Base-by-base conservation (phyloP, 441 rosid species). In the Sinapis alba region DNA sequence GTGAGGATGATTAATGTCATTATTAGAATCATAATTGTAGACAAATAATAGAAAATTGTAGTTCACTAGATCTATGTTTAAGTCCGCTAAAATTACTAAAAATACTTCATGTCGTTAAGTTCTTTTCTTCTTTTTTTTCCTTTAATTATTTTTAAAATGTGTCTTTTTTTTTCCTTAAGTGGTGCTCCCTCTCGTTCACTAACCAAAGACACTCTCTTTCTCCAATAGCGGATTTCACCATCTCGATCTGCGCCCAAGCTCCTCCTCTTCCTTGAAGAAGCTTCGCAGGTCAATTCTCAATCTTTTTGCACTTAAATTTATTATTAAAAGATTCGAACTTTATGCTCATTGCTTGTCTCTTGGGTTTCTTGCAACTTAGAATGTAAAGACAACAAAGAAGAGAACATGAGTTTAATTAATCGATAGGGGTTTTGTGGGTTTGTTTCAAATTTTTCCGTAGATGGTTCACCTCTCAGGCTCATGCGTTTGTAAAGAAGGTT, bases 141-240 rank as follows among this genome's bases (percentile, higher is more conserved):
- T 21, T 47, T 47, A 65, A 34, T 51, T 24, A 65, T 7, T 26
- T 67, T 67, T 27, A 61, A 2, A 78, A 72, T 62, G 59, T 27
- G 73, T 27, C 61, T 78, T 1, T 12, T 9, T 1, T 30, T 9
- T 36, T 65, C 62, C 50, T 71, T 71, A 36, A 75, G 73, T 50
- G 54, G 20, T 6, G 34, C 47, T 12, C 85, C 84, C 87, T 84
- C 88, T 79, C 84, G 53, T 72, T 72, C 65, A 59, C 75, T 70
- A 38, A 66, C 16, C 70, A 43, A 67, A 72, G 73, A 38, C 74
- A 6, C 66, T 73, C 74, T 73, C 78, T 68, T 67, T 72, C 66
- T 69, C 72, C 73, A 41, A 78, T 38, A 62, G 69, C 73, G 72
- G 66, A 59, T 20, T 43, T 72, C 78, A 67, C 61, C 76, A 30